phyloP scores from a whole-genome alignment of 2,329 filamentous ascomycete genomes.

The Microcyclosporella mali region DNA sequence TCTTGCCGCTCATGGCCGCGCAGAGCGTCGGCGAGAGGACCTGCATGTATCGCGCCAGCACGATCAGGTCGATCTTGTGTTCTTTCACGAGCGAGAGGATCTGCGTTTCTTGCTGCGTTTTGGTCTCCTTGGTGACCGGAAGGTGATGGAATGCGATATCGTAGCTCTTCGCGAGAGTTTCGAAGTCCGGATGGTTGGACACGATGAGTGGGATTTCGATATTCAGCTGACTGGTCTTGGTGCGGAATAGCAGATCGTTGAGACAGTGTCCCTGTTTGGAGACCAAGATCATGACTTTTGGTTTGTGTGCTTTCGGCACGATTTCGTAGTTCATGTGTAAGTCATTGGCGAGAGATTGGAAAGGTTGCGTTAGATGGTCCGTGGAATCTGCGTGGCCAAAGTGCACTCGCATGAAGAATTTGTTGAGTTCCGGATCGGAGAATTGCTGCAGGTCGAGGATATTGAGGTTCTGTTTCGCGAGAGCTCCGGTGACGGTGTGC shows the following conservation, averaged over 20 bases:
- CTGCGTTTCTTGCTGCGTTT: slow-evolving; percentile 63
- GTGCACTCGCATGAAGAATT: slow-evolving; percentile 85
- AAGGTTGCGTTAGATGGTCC: slow-evolving; percentile 48
- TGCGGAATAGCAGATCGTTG: slow-evolving; percentile 75
- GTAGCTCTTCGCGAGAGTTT: slow-evolving; percentile 62
- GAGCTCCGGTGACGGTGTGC: slow-evolving; percentile 72
- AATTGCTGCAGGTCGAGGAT: slow-evolving; percentile 82
- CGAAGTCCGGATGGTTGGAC: slow-evolving; percentile 74
- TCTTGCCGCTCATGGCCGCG: slow-evolving; percentile 71
- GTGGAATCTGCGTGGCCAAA: slow-evolving; percentile 57
- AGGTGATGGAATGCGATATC: slow-evolving; percentile 75
- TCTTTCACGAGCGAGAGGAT: slow-evolving; percentile 64
- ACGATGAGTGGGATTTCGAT: slow-evolving; percentile 74
- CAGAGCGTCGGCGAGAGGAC: slow-evolving; percentile 70
- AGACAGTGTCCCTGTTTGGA: slow-evolving; percentile 83
- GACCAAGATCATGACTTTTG: slow-evolving; percentile 78
- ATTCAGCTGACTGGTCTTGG: slow-evolving; percentile 65
- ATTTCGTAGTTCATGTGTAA: slow-evolving; percentile 68
- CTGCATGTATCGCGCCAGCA: slow-evolving; percentile 83
- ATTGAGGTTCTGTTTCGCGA: slow-evolving; percentile 68
- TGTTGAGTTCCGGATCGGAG: slow-evolving; percentile 65
- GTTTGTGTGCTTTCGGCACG: slow-evolving; percentile 61
- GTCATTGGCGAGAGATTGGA: slow-evolving; percentile 55
- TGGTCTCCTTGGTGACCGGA: slow-evolving; percentile 72
- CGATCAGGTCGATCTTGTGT: slow-evolving; percentile 69